A percentile compares a stretch with the other conserved stretches of the same genome.
Conservation (phyloP, 1,284 basidiomycete genomes). For the Thecaphora frezii region DNA sequence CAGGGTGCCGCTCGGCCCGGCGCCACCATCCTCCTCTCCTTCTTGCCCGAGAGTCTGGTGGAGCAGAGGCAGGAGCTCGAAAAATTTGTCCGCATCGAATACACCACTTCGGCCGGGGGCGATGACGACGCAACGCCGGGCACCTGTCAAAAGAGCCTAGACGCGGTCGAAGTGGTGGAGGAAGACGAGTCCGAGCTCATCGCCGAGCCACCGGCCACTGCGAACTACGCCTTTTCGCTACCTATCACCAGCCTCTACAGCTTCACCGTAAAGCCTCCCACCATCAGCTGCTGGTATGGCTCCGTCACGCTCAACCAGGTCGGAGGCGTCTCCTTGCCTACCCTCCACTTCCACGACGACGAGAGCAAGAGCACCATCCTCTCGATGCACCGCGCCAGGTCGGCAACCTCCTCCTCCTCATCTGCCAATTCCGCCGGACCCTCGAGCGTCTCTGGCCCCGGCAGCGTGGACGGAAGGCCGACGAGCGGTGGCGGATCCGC, state of each 20-base stretch:
- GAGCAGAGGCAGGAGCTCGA: constrained; percentile 66
- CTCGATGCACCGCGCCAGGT: constrained; percentile 27
- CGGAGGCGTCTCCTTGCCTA: constrained; percentile 84
- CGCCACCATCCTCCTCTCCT: constrained; percentile 31
- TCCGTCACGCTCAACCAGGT: constrained; percentile 73
- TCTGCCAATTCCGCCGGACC: not conserved
- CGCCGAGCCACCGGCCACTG: constrained; percentile 32
- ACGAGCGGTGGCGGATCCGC: constrained; percentile 6
- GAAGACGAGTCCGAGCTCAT: constrained; percentile 29
- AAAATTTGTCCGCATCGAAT: constrained; percentile 78
- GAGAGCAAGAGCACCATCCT: constrained; percentile 59
- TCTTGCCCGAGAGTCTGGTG: constrained; percentile 71
- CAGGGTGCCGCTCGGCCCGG: constrained; percentile 15
- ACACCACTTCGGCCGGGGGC: constrained; percentile 64
- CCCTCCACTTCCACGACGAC: constrained; percentile 93
- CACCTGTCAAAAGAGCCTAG: constrained; percentile 41
- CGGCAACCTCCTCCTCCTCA: constrained; percentile 2
- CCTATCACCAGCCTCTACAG: constrained; percentile 87
- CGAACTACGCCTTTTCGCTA: constrained; percentile 88
- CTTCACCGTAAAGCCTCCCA: constrained; percentile 72
- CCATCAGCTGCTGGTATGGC: constrained; percentile 71
- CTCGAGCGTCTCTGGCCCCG: not conserved
- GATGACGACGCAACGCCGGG: constrained; percentile 10
- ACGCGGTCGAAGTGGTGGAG: constrained; percentile 18
- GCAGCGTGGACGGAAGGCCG: constrained; percentile 3